Evolutionary conservation across 164 flowering plant genomes (phyloP).

Genomic region (Protea cynaroides): DNA sequence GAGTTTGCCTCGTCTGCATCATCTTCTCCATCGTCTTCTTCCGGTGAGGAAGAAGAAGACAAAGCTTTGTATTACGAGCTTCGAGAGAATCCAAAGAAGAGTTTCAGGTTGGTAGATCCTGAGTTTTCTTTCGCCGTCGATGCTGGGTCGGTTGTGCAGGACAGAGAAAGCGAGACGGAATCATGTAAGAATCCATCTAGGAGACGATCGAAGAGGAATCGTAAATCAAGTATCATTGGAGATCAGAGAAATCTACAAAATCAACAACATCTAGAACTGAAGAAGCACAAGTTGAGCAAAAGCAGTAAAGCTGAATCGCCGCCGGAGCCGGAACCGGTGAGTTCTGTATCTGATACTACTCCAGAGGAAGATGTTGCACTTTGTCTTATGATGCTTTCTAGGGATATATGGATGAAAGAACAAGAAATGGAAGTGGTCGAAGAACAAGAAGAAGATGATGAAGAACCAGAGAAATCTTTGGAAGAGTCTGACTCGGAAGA

Average conservation of each 20-base stretch:
- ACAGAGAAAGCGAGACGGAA: slow-evolving; percentile 80
- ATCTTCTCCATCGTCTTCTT: slow-evolving; percentile 25
- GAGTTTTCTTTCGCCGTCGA: slow-evolving; percentile 49
- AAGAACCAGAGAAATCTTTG: slow-evolving; percentile 9
- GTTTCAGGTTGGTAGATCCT: slow-evolving; percentile 42
- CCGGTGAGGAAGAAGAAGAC: slow-evolving; percentile 19
- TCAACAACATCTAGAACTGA: slow-evolving; percentile 9
- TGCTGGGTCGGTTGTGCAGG: slow-evolving; percentile 42
- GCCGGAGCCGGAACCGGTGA: slow-evolving; percentile 47
- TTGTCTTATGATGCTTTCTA: slow-evolving; percentile 79
- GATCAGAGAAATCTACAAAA: slow-evolving; percentile 1
- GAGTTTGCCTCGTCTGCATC: slow-evolving; percentile 28
- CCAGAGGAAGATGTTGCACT: slow-evolving; percentile 78
- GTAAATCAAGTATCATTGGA: slow-evolving; percentile 13
- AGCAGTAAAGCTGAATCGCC: slow-evolving; percentile 17
- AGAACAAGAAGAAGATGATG: slow-evolving; percentile 7
- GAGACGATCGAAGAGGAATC: slow-evolving; percentile 49
- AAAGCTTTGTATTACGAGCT: slow-evolving; percentile 15
- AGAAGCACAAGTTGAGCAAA: slow-evolving; percentile 16
- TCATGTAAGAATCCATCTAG: slow-evolving; percentile 47
- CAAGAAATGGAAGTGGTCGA: slow-evolving; percentile 25
- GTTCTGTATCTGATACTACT: slow-evolving; percentile 64
- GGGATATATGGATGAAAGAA: slow-evolving; percentile 46
- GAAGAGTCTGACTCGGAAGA: slow-evolving; percentile 11
- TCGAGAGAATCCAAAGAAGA: slow-evolving; percentile 27